Conservation (phyloP, 2,329 filamentous ascomycete species). For the Zymoseptoria ardabiliae region DNA sequence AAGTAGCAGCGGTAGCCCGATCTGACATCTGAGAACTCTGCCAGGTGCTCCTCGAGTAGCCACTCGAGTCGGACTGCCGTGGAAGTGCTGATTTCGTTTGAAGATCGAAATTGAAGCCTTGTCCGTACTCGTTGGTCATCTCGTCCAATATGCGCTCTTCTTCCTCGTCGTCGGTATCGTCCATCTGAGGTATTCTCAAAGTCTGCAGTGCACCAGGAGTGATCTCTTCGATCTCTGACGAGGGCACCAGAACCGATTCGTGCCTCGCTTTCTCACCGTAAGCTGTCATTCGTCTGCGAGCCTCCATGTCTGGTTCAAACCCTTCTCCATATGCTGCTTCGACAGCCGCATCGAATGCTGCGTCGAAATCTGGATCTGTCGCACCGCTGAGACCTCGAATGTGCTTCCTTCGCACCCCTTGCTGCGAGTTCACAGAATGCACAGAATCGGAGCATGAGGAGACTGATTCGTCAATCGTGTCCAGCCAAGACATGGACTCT, state of each 20-base stretch:
- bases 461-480: slow-evolving; percentile 69
- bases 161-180: slow-evolving; percentile 35
- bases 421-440: slow-evolving; percentile 65
- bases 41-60: slow-evolving; percentile 69
- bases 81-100: slow-evolving; percentile 62
- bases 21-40: slow-evolving; percentile 58
- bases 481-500: slow-evolving; percentile 34
- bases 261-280: slow-evolving; percentile 11
- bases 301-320: slow-evolving; percentile 62
- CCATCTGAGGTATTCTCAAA: slow-evolving; percentile 1
- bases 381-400: slow-evolving; percentile 61
- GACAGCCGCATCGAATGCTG: slow-evolving; percentile 86
- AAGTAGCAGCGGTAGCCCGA: slow-evolving; percentile 59
- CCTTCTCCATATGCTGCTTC: slow-evolving; percentile 94
- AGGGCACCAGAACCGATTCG: slow-evolving; percentile 19
- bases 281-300: slow-evolving; percentile 29
- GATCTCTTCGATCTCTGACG: slow-evolving; percentile 20
- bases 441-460: slow-evolving; percentile 72
- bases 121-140: slow-evolving; percentile 75
- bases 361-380: slow-evolving; percentile 87
- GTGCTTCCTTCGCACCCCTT: slow-evolving; percentile 61
- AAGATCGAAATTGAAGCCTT: slow-evolving; percentile 67
- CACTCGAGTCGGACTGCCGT: slow-evolving; percentile 75
- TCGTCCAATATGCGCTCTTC: slow-evolving; percentile 62
- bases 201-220: slow-evolving; percentile 10